These are phyloP conservation scores for Allium sativum DNA, from an alignment of 106 monocot genomes.

Conservation along the genomic window DNA sequence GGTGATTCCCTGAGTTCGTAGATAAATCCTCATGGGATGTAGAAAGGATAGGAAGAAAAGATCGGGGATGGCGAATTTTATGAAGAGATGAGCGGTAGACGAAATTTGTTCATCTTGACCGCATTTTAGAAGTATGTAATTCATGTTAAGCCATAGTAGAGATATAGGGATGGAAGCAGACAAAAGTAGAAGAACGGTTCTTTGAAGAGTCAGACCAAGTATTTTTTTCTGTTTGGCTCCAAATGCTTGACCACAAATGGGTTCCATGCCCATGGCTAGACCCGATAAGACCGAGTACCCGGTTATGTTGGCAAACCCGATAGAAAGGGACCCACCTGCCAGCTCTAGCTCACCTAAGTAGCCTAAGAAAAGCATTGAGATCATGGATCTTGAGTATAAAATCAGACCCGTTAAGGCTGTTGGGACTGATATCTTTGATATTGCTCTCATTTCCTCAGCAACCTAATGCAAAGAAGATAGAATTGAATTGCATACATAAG, in stretches of 20 bases:
- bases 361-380: constrained; percentile 93
- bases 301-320: constrained; percentile 95
- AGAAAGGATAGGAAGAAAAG: constrained; percentile 72
- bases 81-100: constrained; percentile 34
- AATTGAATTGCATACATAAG: neutral
- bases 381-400: constrained; percentile 79
- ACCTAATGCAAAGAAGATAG: constrained; percentile 22
- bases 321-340: constrained; percentile 75
- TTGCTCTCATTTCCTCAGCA: constrained; percentile 54
- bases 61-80: constrained; percentile 58
- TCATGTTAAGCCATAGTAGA: constrained; percentile 68
- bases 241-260: constrained; percentile 94
- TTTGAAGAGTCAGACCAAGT: constrained; percentile 67
- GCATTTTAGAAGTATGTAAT: constrained; percentile 30
- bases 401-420: constrained; percentile 74
- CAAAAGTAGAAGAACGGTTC: constrained; percentile 77
- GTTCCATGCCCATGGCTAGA: constrained; percentile 94
- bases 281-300: constrained; percentile 94
- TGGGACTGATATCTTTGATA: constrained; percentile 57
- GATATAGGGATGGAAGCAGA: constrained; percentile 67
- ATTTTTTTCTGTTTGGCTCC: constrained; percentile 66
- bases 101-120: constrained; percentile 61
- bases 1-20: constrained; percentile 58
- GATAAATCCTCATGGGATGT: constrained; percentile 72
- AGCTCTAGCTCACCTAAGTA: constrained; percentile 74